A percentile compares a stretch with the other conserved stretches of the same genome.
Evolutionary conservation across 1,284 basidiomycete species (phyloP).

Genomic region (Marasmius fiardii): DNA sequence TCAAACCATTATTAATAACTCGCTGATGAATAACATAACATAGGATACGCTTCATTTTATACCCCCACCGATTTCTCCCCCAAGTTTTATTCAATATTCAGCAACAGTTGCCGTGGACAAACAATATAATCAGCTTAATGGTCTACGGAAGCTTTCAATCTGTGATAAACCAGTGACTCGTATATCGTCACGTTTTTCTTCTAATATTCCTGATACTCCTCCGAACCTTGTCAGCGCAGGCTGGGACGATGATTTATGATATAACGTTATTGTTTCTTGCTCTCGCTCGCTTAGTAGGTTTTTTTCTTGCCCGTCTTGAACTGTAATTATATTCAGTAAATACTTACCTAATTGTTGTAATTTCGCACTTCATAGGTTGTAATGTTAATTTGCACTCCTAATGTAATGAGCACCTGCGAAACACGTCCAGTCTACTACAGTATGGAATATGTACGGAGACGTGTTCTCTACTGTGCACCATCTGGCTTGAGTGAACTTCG

Average conservation of each 20-base stretch:
- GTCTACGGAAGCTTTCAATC: slow-evolving; percentile 12
- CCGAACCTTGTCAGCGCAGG: slow-evolving; percentile 51
- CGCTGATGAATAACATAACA: slow-evolving; percentile 17
- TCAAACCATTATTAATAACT: slow-evolving; percentile 20
- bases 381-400: too few species aligned
- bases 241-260: slow-evolving; percentile 39
- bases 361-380: background rate
- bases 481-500: slow-evolving; percentile 85
- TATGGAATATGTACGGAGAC: too few species aligned
- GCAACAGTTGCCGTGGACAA: background rate
- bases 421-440: too few species aligned
- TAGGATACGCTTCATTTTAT: slow-evolving; percentile 25
- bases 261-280: slow-evolving; percentile 12
- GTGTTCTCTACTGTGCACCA: slow-evolving; percentile 51
- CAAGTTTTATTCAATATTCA: background rate
- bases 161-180: slow-evolving; percentile 30
- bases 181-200: slow-evolving; percentile 36
- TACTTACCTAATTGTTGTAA: background rate
- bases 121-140: background rate
- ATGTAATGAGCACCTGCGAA: too few species aligned
- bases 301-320: background rate
- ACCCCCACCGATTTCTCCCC: slow-evolving; percentile 19
- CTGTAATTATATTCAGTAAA: slow-evolving; percentile 2
- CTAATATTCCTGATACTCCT: slow-evolving; percentile 33
- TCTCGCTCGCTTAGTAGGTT: background rate